These are phyloP conservation scores for Mycena epipterygia DNA, from an alignment of 768 basidiomycete genomes.

Conservation along the genomic window DNA sequence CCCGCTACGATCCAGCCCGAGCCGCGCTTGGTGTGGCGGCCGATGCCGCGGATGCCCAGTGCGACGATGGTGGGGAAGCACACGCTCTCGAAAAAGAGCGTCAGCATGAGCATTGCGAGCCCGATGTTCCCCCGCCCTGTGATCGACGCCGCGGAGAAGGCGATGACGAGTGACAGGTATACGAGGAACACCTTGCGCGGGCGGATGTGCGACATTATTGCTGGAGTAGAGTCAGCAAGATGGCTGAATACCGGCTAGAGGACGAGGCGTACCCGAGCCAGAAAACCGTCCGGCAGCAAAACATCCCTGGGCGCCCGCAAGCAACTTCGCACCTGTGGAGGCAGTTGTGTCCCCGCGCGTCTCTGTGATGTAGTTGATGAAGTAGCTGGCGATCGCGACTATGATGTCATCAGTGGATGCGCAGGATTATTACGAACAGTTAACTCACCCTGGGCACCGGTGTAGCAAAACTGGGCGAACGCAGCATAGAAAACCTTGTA, in stretches of 20 bases:
- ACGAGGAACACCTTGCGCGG: conserved; percentile 47
- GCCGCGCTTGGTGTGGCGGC: conserved; percentile 50
- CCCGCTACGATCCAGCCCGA: conserved; percentile 49
- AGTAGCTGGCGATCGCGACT: conserved; percentile 51
- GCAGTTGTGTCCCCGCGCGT: conserved; percentile 40
- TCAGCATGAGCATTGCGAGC: conserved; percentile 47
- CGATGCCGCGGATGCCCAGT: conserved; percentile 49
- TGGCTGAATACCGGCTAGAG: background rate
- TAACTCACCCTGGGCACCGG: conserved; percentile 47
- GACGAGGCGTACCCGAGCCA: conserved; percentile 43
- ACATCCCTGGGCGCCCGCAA: conserved; percentile 50
- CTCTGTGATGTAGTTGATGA: conserved; percentile 52
- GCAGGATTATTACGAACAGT: background rate
- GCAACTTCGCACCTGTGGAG: conserved; percentile 46
- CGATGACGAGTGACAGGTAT: conserved; percentile 45
- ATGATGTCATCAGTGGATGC: background rate
- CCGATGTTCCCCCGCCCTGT: conserved; percentile 47
- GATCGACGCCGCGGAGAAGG: conserved; percentile 47
- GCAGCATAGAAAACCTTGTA: conserved; percentile 49
- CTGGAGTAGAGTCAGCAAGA: conserved; percentile 25
- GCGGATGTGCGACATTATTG: conserved; percentile 45
- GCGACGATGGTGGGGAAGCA: conserved; percentile 54
- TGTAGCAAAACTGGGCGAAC: conserved; percentile 51
- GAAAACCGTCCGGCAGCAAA: conserved; percentile 49
- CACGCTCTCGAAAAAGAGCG: conserved; percentile 52